Evolutionary conservation across 140 eudicot genomes (phyloP).

Genomic region (Oenanthe javanica): DNA sequence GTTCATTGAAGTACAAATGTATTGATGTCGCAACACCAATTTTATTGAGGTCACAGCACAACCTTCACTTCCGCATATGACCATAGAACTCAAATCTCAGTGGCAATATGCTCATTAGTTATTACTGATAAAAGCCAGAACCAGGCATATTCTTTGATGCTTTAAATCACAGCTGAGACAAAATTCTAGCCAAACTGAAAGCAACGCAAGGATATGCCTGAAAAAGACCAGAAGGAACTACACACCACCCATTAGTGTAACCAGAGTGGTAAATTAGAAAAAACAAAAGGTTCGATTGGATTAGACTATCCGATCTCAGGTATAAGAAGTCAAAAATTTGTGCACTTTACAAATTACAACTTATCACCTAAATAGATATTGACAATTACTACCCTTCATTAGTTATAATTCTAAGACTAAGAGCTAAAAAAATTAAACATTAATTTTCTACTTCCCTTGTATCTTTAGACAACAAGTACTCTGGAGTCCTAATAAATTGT

Average conservation of each 20-base stretch:
- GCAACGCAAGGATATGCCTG: not conserved
- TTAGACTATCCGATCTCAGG: not conserved
- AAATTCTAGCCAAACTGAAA: not conserved
- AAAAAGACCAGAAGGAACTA: not conserved
- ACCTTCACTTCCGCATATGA: not conserved
- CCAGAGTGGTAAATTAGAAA: not conserved
- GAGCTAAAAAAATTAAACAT: not conserved
- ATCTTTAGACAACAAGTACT: not conserved
- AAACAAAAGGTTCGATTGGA: too few relatives aligned
- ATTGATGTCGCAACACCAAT: not conserved
- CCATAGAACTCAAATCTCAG: not conserved
- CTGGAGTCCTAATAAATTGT: not conserved
- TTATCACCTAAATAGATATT: not conserved
- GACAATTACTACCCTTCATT: not conserved
- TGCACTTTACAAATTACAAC: not conserved
- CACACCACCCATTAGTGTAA: not conserved
- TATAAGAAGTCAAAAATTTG: not conserved
- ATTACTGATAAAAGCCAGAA: not conserved
- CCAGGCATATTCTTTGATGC: not conserved
- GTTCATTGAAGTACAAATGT: not conserved
- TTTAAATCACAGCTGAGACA: not conserved
- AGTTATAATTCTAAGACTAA: not conserved
- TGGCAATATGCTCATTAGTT: not conserved
- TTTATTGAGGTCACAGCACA: not conserved
- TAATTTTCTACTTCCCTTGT: not conserved